Evolutionary conservation across 176 grass and related monocot species (phyloP).

Genomic region (Aechmea fasciata): DNA sequence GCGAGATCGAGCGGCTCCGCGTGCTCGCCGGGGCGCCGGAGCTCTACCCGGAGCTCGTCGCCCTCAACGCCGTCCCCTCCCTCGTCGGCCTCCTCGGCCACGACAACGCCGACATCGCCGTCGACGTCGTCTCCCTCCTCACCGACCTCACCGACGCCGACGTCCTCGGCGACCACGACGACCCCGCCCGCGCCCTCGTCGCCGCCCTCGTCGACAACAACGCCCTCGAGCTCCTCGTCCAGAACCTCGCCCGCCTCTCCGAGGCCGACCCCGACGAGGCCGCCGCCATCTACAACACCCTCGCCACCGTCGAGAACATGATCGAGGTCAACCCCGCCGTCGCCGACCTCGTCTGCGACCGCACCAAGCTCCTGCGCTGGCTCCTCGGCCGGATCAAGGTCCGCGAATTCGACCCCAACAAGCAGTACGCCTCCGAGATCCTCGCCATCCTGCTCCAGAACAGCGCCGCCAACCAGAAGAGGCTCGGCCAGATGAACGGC

Average conservation of each 20-base stretch:
- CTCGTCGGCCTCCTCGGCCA: conserved; percentile 71
- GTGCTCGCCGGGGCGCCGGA: conserved; percentile 75
- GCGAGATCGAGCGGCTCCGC: conserved; percentile 65
- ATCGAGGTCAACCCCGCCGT: conserved; percentile 68
- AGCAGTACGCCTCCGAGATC: conserved; percentile 93
- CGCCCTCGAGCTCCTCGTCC: conserved; percentile 71
- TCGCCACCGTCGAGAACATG: conserved; percentile 78
- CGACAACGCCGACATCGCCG: conserved; percentile 77
- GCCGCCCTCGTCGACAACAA: conserved; percentile 69
- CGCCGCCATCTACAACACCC: conserved; percentile 58
- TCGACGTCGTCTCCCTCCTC: conserved; percentile 70
- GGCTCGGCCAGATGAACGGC: conserved; percentile 75
- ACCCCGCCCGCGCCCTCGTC: conserved; percentile 43
- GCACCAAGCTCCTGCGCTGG: conserved; percentile 77
- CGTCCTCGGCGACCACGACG: conserved; percentile 48
- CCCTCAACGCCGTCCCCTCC: conserved; percentile 51
- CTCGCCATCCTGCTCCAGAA: conserved; percentile 86
- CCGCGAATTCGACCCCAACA: conserved; percentile 87
- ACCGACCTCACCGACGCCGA: conserved; percentile 83
- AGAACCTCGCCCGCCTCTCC: conserved; percentile 77
- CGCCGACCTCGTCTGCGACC: conserved; percentile 67
- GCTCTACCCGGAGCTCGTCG: conserved; percentile 75
- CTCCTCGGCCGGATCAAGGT: conserved; percentile 69
- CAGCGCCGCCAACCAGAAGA: conserved; percentile 77
- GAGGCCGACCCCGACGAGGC: conserved; percentile 76